Conservation (phyloP, 441 rosid genomes). For the Euphorbia neoarborescens region DNA sequence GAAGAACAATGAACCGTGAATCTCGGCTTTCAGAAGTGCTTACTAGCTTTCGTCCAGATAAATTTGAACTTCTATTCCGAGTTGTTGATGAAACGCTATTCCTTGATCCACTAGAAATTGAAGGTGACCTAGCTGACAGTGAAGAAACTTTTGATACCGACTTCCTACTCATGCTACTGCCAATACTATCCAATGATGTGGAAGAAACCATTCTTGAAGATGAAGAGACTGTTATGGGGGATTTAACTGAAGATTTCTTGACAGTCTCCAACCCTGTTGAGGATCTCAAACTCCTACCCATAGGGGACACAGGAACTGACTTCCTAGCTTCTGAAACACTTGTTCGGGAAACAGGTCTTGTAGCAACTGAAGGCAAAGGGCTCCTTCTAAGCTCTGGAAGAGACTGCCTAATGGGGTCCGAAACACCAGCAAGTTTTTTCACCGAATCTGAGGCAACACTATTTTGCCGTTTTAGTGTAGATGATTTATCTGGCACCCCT, state of each 20-base stretch:
- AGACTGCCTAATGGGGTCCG: conserved; percentile 59
- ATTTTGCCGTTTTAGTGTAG: conserved; percentile 24
- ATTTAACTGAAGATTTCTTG: conserved; percentile 45
- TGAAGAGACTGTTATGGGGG: conserved; percentile 40
- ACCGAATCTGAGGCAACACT: conserved; percentile 26
- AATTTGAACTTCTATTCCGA: conserved; percentile 55
- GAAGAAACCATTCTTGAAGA: conserved; percentile 55
- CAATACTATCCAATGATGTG: conserved; percentile 54
- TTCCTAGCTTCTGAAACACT: conserved; percentile 46
- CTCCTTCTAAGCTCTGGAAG: conserved; percentile 76
- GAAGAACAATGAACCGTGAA: conserved; percentile 77
- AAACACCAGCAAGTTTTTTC: conserved; percentile 34
- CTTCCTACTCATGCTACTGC: conserved; percentile 54
- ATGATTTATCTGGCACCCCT: conserved; percentile 55
- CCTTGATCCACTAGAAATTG: conserved; percentile 65
- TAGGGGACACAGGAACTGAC: conserved; percentile 40
- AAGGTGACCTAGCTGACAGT: conserved; percentile 56
- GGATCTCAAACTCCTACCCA: conserved; percentile 42
- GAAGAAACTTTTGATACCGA: conserved; percentile 57
- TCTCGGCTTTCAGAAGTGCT: conserved; percentile 65
- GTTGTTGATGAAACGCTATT: conserved; percentile 54
- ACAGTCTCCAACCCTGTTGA: conserved; percentile 42
- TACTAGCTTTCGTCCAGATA: conserved; percentile 57
- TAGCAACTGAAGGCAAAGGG: conserved; percentile 57
- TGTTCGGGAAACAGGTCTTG: conserved; percentile 39